Percentiles rank a stretch among this genome's conserved stretches.
These are phyloP conservation scores for Cicer cuneatum DNA, from an alignment of 306 rosid genomes.

Conservation along the genomic window DNA sequence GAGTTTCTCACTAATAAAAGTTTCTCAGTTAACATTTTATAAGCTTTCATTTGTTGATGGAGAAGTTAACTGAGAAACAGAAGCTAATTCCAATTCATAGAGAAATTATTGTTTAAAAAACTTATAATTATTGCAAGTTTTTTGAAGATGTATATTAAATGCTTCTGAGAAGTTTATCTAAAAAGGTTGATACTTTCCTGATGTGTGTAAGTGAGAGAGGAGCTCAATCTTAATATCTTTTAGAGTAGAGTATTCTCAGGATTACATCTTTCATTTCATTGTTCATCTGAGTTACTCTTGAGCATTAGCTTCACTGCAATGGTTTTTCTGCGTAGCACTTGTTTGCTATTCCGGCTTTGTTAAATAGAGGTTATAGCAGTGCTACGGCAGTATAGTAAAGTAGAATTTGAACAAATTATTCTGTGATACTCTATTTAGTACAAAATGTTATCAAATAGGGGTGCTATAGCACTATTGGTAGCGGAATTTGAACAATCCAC, in stretches of 20 bases:
- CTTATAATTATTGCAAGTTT: not conserved
- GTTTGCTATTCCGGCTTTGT: too few relatives aligned
- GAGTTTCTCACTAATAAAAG: not conserved
- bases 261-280: conserved; percentile 3
- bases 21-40: not conserved
- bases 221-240: not conserved
- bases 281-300: conserved; percentile 7
- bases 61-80: not conserved
- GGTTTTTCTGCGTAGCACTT: not conserved
- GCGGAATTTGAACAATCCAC: too few relatives aligned
- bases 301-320: conserved; percentile 1
- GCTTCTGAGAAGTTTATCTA: not conserved
- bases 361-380: too few relatives aligned
- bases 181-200: conserved; percentile 4
- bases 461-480: too few relatives aligned
- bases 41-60: not conserved
- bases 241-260: not conserved
- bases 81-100: not conserved
- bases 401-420: too few relatives aligned
- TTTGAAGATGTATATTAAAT: not conserved
- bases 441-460: too few relatives aligned
- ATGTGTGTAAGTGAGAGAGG: conserved; percentile 1
- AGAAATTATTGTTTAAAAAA: not conserved
- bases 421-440: too few relatives aligned
- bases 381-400: too few relatives aligned